Evolutionary conservation across 371 early-diverging fungal genomes (phyloP), one percentile per base, ranked within the genome.

Genomic region (Rhizopus stolonifer): DNA sequence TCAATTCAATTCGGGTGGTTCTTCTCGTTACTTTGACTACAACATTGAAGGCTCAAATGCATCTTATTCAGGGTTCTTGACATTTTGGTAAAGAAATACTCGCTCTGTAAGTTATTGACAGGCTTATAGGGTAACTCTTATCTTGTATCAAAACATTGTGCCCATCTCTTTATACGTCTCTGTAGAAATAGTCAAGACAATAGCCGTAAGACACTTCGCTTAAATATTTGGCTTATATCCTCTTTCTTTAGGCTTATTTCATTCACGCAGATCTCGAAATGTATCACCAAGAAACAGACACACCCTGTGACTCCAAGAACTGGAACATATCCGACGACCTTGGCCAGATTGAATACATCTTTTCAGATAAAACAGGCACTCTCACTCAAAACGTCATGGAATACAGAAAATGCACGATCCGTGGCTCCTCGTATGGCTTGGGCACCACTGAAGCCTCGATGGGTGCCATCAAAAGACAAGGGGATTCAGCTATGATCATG

Each of bases 111-210:
- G 4, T 7, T 13, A 92, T 23, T 29, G 31, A 29, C 31, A 29
- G 7, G 31, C 4, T 7, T 36, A 14, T 86, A 77, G 77, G 79
- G 75, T 78, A 17, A 68, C 79, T 3, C 56, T 78, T 8, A 78
- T 78, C 52, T 43, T 78, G 49, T 78, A 74, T 33, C 79, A 78
- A 44, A 78, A 78, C 43, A 78, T 78, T 60, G 75, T 99, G 5
- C 99, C 99, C 0, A 91, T 99, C 48, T 95, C 98, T 18, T 81
- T 99, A 24, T 99, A 96, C 64, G 89, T 99, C 42, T 95, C 92
- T 15, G 82, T 99, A 8, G 99, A 99, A 68, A 79, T 93, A 22
- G 94, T 92, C 26, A 93, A 92, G 68, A 84, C 90, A 2, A 45
- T 74, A 39, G 79, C 68, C 14, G 77, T 76, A 72, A 61, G 74